Evolutionary conservation across 495 filamentous ascomycete genomes (phyloP).

Genomic region (Neurospora tetrasperma): DNA sequence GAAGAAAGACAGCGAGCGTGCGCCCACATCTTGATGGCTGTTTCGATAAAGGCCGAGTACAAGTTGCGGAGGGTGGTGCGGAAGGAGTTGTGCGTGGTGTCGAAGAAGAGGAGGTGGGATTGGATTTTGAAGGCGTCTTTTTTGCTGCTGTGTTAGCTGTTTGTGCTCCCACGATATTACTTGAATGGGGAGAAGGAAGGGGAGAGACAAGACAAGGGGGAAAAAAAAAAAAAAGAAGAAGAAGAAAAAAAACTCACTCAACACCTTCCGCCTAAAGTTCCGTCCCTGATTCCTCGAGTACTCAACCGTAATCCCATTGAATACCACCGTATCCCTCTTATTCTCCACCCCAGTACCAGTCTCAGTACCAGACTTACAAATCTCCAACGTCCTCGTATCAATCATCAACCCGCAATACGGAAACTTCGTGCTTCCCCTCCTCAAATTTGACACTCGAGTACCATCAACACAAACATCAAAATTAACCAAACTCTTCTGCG

Average conservation of each 20-base stretch:
- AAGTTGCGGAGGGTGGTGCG: conserved; percentile 60
- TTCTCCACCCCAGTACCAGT: conserved; percentile 11
- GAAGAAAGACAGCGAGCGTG: conserved; percentile 52
- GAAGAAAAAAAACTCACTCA: conserved; percentile 43
- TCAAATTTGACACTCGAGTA: background rate
- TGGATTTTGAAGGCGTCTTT: conserved; percentile 68
- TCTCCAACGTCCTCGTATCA: conserved; percentile 63
- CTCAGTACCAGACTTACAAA: conserved; percentile 25
- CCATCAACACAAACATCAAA: conserved; percentile 58
- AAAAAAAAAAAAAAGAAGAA: too few relatives aligned
- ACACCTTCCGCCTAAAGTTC: conserved; percentile 67
- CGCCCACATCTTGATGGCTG: conserved; percentile 75
- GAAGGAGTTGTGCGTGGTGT: conserved; percentile 66
- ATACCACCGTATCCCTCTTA: conserved; percentile 21
- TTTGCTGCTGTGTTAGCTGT: too few relatives aligned
- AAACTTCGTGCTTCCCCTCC: conserved; percentile 34
- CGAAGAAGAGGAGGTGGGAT: conserved; percentile 80
- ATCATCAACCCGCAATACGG: conserved; percentile 83
- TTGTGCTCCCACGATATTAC: too few relatives aligned
- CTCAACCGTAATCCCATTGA: conserved; percentile 70
- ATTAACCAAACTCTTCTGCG: conserved; percentile 74
- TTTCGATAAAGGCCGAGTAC: conserved; percentile 61
- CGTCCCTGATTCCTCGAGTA: conserved; percentile 55
- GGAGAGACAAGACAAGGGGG: too few relatives aligned
- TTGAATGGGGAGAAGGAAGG: too few relatives aligned